phyloP scores from a whole-genome alignment of 208 protist species.

The Entamoeba histolytica region DNA sequence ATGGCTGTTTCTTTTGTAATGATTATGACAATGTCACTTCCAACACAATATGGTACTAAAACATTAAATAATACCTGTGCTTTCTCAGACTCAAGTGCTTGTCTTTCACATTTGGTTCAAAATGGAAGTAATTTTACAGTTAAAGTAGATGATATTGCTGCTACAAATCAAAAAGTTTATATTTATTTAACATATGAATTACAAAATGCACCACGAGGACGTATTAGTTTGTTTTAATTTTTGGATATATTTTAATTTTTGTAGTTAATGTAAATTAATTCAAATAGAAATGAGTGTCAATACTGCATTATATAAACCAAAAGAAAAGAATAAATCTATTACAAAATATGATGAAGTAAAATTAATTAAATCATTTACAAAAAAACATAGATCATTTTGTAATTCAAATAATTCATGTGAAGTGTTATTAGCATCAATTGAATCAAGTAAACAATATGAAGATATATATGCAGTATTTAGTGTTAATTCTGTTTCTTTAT shows the following conservation, averaged over 20 bases:
- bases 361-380: neutral
- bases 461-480: neutral
- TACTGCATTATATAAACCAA: neutral
- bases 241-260: neutral
- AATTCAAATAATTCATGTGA: neutral
- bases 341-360: neutral
- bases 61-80: neutral
- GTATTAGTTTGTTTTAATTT: neutral
- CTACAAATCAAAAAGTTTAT: neutral
- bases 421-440: neutral
- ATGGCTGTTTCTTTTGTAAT: neutral
- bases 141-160: neutral
- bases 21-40: neutral
- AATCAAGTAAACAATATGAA: neutral
- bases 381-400: neutral
- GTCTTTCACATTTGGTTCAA: neutral
- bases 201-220: neutral
- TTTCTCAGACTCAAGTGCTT: neutral
- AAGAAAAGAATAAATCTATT: neutral
- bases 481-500: neutral
- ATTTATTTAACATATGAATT: neutral
- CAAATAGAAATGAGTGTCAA: neutral
- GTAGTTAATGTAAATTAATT: no score
- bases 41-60: neutral
- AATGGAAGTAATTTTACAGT: neutral